These are phyloP conservation scores for Agapanthus africanus DNA, from an alignment of 106 monocot genomes.

Conservation along the genomic window DNA sequence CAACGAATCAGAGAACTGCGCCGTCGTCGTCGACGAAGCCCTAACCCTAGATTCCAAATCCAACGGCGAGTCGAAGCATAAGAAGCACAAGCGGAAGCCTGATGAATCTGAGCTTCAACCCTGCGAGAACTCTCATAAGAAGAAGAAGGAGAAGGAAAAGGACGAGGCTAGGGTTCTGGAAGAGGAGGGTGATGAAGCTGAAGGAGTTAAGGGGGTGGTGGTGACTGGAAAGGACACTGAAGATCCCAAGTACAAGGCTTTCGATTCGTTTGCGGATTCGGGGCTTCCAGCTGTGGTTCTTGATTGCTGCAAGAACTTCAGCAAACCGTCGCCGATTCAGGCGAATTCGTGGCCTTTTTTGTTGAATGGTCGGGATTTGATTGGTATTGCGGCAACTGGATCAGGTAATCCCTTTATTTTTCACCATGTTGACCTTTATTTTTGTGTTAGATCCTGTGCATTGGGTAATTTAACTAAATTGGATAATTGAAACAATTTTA, in stretches of 20 bases:
- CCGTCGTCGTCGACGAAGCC: neutral
- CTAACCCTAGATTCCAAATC: neutral
- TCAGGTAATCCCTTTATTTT: slow-evolving; percentile 39
- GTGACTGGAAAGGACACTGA: slow-evolving; percentile 48
- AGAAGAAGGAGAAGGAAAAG: slow-evolving; percentile 12
- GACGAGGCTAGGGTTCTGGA: slow-evolving; percentile 1
- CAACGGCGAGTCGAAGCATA: neutral
- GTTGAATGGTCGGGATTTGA: slow-evolving; percentile 77
- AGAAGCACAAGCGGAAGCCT: slow-evolving; percentile 1
- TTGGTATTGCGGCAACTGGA: slow-evolving; percentile 93
- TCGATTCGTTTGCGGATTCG: slow-evolving; percentile 50
- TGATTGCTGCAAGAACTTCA: slow-evolving; percentile 75
- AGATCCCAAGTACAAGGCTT: slow-evolving; percentile 60
- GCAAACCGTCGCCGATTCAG: slow-evolving; percentile 81
- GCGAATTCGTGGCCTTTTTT: slow-evolving; percentile 90
- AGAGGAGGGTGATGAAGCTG: neutral
- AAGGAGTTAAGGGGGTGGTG: slow-evolving; percentile 19
- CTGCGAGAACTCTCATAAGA: neutral
- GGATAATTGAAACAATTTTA: too few relatives aligned
- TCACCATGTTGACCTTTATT: neutral
- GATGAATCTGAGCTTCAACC: neutral
- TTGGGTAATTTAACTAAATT: too few relatives aligned
- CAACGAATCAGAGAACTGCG: neutral
- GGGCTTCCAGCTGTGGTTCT: slow-evolving; percentile 63
- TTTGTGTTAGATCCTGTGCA: too few relatives aligned